Conservation (phyloP, 2,329 filamentous ascomycete genomes). For the Didymosphaeria variabile region DNA sequence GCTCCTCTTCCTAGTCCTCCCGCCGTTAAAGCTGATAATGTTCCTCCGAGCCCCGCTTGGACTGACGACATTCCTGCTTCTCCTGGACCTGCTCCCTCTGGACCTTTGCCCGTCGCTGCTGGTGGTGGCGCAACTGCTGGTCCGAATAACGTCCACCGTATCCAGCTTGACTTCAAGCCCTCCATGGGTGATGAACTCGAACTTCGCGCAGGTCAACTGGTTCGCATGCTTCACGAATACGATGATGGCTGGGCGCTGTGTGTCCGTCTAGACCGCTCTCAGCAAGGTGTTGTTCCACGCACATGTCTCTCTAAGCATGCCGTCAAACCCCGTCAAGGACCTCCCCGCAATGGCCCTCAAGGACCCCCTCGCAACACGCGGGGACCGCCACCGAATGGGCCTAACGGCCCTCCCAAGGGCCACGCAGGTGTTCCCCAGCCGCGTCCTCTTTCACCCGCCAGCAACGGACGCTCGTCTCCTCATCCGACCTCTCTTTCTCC, state of each 20-base stretch:
- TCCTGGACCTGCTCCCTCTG: constrained; percentile 55
- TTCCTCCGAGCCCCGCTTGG: constrained; percentile 66
- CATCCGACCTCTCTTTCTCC: constrained; percentile 57
- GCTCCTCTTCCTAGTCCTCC: constrained; percentile 44
- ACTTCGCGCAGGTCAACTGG: constrained; percentile 80
- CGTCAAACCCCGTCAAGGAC: constrained; percentile 79
- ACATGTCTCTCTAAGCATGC: constrained; percentile 93
- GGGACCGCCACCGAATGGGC: constrained; percentile 35
- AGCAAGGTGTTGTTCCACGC: constrained; percentile 91
- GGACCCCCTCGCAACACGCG: constrained; percentile 37
- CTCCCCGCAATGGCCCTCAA: constrained; percentile 63
- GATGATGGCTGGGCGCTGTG: constrained; percentile 99
- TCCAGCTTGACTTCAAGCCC: constrained; percentile 93
- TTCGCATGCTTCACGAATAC: constrained; percentile 92
- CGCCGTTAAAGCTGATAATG: constrained; percentile 60
- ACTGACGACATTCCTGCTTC: constrained; percentile 67
- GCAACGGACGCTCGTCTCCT: constrained; percentile 59
- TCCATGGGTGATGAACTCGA: constrained; percentile 92
- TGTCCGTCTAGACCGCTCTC: constrained; percentile 85
- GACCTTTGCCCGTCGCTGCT: constrained; percentile 58
- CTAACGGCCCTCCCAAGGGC: constrained; percentile 36
- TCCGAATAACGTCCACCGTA: constrained; percentile 79
- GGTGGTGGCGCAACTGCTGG: constrained; percentile 64
- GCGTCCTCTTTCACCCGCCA: constrained; percentile 56
- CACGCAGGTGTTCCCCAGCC: constrained; percentile 44